Conservation (phyloP, 495 filamentous ascomycete species). For the Poronia punctata region DNA sequence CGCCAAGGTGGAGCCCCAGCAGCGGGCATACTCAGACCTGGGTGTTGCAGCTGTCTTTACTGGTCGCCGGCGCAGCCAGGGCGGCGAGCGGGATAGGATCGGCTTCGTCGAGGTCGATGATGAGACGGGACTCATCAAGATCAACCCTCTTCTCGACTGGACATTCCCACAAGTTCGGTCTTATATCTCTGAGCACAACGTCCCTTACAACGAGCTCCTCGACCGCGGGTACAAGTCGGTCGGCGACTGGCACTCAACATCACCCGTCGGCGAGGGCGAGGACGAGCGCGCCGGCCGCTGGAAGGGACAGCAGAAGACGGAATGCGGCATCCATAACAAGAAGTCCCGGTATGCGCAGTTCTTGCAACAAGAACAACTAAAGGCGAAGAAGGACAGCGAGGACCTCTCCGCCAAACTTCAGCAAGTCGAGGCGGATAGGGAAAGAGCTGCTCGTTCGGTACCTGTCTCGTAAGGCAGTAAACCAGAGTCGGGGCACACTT, state of each 20-base stretch:
- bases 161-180: slow-evolving; percentile 79
- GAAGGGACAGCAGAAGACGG: slow-evolving; percentile 91
- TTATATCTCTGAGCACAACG: slow-evolving; percentile 76
- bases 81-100: slow-evolving; percentile 82
- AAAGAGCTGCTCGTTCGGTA: too few species aligned
- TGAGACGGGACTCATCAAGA: slow-evolving; percentile 78
- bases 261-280: slow-evolving; percentile 80
- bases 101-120: slow-evolving; percentile 90
- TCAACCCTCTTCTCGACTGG: slow-evolving; percentile 99
- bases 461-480: too few species aligned
- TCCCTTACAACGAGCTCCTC: slow-evolving; percentile 89
- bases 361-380: slow-evolving; percentile 63
- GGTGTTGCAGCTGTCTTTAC: slow-evolving; percentile 89
- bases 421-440: neutral
- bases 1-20: slow-evolving; percentile 94
- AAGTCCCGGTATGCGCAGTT: slow-evolving; percentile 85
- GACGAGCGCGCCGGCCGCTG: slow-evolving; percentile 96
- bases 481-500: too few species aligned
- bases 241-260: slow-evolving; percentile 96
- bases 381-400: slow-evolving; percentile 56
- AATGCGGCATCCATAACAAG: slow-evolving; percentile 98
- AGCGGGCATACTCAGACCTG: slow-evolving; percentile 83
- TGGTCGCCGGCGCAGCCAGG: slow-evolving; percentile 88
- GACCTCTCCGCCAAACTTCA: slow-evolving; percentile 31
- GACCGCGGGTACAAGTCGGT: slow-evolving; percentile 93